phyloP scores from a whole-genome alignment of 1,139 yeast genomes.

The Yamadazyma sp. region DNA sequence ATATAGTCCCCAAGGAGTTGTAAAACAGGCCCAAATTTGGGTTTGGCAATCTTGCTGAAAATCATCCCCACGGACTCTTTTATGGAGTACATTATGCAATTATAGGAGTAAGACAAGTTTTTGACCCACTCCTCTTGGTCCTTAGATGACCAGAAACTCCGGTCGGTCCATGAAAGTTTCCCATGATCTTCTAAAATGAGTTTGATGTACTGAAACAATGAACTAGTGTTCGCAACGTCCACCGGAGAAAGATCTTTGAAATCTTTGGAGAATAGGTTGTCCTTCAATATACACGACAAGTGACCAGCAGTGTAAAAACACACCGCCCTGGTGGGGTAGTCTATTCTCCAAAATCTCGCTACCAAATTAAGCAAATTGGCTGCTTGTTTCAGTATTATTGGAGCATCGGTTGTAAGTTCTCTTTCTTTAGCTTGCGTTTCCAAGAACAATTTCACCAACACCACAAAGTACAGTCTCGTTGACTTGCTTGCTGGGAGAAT shows the following conservation, averaged over 20 bases:
- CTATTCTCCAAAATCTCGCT: slow-evolving; percentile 62
- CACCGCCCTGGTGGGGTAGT: slow-evolving; percentile 51
- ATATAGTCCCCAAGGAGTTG: slow-evolving; percentile 52
- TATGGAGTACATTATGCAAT: slow-evolving; percentile 47
- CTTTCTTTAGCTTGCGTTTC: slow-evolving; percentile 18
- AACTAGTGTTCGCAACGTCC: slow-evolving; percentile 26
- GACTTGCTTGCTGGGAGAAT: slow-evolving; percentile 42
- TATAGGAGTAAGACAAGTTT: slow-evolving; percentile 48
- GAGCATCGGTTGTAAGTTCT: slow-evolving; percentile 14
- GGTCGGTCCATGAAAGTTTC: slow-evolving; percentile 36
- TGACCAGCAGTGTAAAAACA: slow-evolving; percentile 57
- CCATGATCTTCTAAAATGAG: slow-evolving; percentile 33
- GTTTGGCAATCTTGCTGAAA: slow-evolving; percentile 50
- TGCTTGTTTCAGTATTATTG: slow-evolving; percentile 39
- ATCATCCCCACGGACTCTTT: slow-evolving; percentile 46
- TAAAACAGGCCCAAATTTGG: slow-evolving; percentile 61
- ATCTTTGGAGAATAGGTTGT: slow-evolving; percentile 25
- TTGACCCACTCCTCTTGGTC: slow-evolving; percentile 56
- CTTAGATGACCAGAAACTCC: slow-evolving; percentile 42
- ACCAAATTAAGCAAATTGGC: slow-evolving; percentile 44
- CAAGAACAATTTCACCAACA: slow-evolving; percentile 28
- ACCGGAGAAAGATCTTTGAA: slow-evolving; percentile 31
- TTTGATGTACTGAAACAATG: slow-evolving; percentile 30
- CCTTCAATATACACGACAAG: slow-evolving; percentile 36
- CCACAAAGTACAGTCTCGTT: slow-evolving; percentile 30